Percentiles rank a stretch among this genome's conserved stretches.
Evolutionary conservation across 257 asterid genomes (phyloP).

Genomic region (Jasminum sambac): DNA sequence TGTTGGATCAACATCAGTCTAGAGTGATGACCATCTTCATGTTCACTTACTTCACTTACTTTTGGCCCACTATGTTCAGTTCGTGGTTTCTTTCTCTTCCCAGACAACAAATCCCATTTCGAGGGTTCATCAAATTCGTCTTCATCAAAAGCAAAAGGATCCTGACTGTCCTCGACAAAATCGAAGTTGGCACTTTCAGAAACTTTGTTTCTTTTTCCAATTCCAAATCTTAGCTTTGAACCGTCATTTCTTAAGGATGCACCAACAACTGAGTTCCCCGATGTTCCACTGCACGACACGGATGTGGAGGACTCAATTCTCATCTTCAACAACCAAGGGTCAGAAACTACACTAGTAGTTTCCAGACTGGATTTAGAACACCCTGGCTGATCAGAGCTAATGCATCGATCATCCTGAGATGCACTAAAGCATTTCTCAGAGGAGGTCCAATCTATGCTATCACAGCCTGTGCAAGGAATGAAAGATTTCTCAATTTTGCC

Average conservation of each 20-base stretch:
- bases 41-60: conserved; percentile 19
- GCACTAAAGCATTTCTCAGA: conserved; percentile 40
- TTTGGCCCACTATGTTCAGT: conserved; percentile 36
- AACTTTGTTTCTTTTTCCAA: conserved; percentile 31
- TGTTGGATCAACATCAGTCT: conserved; percentile 39
- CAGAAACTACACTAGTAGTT: conserved; percentile 34
- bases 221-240: conserved; percentile 30
- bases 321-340: conserved; percentile 52
- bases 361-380: conserved; percentile 38
- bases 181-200: conserved; percentile 29
- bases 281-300: conserved; percentile 60
- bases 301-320: conserved; percentile 54
- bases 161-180: conserved; percentile 48
- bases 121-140: conserved; percentile 65
- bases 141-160: conserved; percentile 81
- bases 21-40: conserved; percentile 32
- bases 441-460: conserved; percentile 37
- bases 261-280: conserved; percentile 29
- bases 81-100: conserved; percentile 32
- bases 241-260: conserved; percentile 27
- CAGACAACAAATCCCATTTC: conserved; percentile 77
- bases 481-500: conserved; percentile 30
- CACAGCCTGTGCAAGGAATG: conserved; percentile 38
- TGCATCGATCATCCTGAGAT: conserved; percentile 32
- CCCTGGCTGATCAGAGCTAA: conserved; percentile 34